phyloP scores from a whole-genome alignment of 208 protist genomes.

The Phytomonas serpens region DNA sequence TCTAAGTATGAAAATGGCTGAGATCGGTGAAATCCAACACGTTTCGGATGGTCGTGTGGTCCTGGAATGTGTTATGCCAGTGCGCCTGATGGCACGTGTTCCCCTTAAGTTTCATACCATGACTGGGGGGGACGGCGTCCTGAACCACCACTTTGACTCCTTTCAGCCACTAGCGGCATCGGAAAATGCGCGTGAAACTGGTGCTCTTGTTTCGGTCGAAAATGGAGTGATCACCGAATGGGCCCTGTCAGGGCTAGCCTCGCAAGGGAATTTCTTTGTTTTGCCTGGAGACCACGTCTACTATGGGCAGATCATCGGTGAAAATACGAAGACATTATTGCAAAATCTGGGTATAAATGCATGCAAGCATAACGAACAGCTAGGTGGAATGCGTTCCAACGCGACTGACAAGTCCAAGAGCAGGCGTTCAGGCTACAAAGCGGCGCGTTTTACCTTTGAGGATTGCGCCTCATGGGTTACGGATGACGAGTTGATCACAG shows the following conservation, averaged over 20 bases:
- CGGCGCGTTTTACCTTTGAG: conserved; percentile 65
- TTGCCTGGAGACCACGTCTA: conserved; percentile 77
- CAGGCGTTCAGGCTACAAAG: conserved; percentile 48
- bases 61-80: conserved; percentile 83
- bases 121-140: conserved; percentile 79
- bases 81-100: conserved; percentile 80
- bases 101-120: conserved; percentile 81
- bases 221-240: conserved; percentile 81
- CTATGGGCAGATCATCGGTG: conserved; percentile 88
- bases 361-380: conserved; percentile 88
- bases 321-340: conserved; percentile 79
- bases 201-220: conserved; percentile 86
- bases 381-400: conserved; percentile 84
- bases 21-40: conserved; percentile 83
- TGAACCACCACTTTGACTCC: conserved; percentile 85
- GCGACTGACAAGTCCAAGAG: conserved; percentile 82
- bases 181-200: conserved; percentile 62
- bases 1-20: conserved; percentile 78
- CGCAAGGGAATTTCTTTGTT: conserved; percentile 85
- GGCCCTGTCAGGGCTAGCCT: conserved; percentile 60
- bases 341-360: conserved; percentile 89
- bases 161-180: conserved; percentile 63
- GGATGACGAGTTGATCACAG: conserved; percentile 86
- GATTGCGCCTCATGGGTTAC: conserved; percentile 86
- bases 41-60: conserved; percentile 68